These are phyloP conservation scores for Lineolata rhizophorae DNA, from an alignment of 495 filamentous ascomycete species.

Conservation along the genomic window DNA sequence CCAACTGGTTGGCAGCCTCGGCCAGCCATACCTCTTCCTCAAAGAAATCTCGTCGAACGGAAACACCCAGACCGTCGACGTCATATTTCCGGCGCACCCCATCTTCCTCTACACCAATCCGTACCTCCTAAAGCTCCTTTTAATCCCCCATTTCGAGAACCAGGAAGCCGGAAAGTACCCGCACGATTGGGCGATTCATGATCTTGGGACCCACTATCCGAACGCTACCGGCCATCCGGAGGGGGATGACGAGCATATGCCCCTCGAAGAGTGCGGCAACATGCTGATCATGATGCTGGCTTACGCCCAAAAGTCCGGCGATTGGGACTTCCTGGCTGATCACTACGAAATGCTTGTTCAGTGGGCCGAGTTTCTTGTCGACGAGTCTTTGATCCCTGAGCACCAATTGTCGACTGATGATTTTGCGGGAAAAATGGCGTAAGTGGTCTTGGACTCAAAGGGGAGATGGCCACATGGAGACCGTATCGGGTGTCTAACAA, in stretches of 20 bases:
- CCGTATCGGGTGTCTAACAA: too few species aligned
- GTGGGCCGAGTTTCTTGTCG: slow-evolving; percentile 15
- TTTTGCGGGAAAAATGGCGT: slow-evolving; percentile 18
- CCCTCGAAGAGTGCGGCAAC: slow-evolving; percentile 19
- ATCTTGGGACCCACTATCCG: slow-evolving; percentile 15
- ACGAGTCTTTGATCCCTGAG: slow-evolving; percentile 13
- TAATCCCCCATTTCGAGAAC: slow-evolving; percentile 16
- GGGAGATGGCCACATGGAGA: neutral
- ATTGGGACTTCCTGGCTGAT: slow-evolving; percentile 21
- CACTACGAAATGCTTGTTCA: slow-evolving; percentile 17
- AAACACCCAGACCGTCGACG: slow-evolving; percentile 19
- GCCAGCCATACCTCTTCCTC: slow-evolving; percentile 10
- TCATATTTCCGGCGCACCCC: slow-evolving; percentile 16
- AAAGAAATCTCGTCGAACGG: slow-evolving; percentile 19
- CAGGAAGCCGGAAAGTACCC: slow-evolving; percentile 15
- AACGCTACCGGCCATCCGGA: slow-evolving; percentile 16
- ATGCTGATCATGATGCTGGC: slow-evolving; percentile 20
- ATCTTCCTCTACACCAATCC: slow-evolving; percentile 17
- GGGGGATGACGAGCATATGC: slow-evolving; percentile 14
- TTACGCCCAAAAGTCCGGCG: slow-evolving; percentile 26
- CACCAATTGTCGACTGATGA: slow-evolving; percentile 19
- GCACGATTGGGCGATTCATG: slow-evolving; percentile 14
- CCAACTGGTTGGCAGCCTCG: slow-evolving; percentile 8
- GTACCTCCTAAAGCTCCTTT: slow-evolving; percentile 8
- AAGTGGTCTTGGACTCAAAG: slow-evolving; percentile 8